phyloP scores from a whole-genome alignment of 192 early-diverging fungal species.

The Coemansia sp. region DNA sequence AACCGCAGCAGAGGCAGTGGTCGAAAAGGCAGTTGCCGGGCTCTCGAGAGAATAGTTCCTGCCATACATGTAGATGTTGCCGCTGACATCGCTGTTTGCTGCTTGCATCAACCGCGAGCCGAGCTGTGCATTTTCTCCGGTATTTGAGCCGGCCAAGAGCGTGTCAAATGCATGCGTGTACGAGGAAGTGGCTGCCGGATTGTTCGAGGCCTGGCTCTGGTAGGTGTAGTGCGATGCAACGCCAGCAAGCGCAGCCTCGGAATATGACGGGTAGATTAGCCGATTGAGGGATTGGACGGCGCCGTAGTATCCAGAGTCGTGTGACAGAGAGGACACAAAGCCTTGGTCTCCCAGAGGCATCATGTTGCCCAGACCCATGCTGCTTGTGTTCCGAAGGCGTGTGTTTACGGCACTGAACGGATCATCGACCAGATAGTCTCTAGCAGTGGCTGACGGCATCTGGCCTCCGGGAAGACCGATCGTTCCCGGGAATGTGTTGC shows the following conservation, averaged over 20 bases:
- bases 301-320: slow-evolving; percentile 22
- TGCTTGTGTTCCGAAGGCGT: not conserved
- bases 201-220: not conserved
- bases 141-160: slow-evolving; percentile 2
- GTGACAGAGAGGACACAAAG: slow-evolving; percentile 15
- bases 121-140: not conserved
- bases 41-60: slow-evolving; percentile 24
- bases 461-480: not conserved
- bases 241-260: not conserved
- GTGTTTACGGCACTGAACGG: too few species aligned
- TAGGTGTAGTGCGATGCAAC: not conserved
- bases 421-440: not conserved
- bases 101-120: slow-evolving; percentile 1
- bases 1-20: not conserved
- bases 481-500: slow-evolving; percentile 3
- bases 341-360: slow-evolving; percentile 11
- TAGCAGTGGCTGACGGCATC: not conserved
- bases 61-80: slow-evolving; percentile 4
- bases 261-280: slow-evolving; percentile 13
- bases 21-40: slow-evolving; percentile 10
- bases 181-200: not conserved
- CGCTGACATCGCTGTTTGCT: not conserved
- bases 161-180: slow-evolving; percentile 11
- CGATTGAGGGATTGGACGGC: slow-evolving; percentile 33
- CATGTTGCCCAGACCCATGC: slow-evolving; percentile 24